Conservation (phyloP, 2,329 filamentous ascomycete species). For the Alternaria sp. region DNA sequence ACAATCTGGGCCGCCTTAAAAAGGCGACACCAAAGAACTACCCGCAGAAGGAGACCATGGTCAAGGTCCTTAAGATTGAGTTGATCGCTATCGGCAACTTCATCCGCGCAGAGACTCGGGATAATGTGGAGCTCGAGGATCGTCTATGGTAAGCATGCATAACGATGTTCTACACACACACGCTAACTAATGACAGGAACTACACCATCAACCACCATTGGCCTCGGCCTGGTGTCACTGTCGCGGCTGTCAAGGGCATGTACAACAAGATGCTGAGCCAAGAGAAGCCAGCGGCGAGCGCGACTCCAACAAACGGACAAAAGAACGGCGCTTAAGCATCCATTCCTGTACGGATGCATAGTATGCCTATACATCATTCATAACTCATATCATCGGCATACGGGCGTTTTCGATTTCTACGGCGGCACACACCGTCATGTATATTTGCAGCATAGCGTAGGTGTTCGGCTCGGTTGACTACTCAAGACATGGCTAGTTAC, state of each 20-base stretch:
- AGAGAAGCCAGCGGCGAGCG: constrained; percentile 39
- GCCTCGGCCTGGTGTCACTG: constrained; percentile 45
- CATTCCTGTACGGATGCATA: constrained; percentile 6
- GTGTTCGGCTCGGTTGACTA: constrained; percentile 43
- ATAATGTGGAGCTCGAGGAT: constrained; percentile 57
- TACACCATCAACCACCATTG: constrained; percentile 51
- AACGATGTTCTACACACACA: neutral
- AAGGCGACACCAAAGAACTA: constrained; percentile 70
- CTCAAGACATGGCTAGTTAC: constrained; percentile 23
- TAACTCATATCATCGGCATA: constrained; percentile 23
- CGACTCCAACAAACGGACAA: constrained; percentile 36
- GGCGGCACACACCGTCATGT: constrained; percentile 28
- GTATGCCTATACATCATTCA: constrained; percentile 8
- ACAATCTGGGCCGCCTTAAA: constrained; percentile 67
- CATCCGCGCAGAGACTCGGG: constrained; percentile 60
- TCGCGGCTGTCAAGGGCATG: constrained; percentile 48
- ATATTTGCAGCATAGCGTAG: constrained; percentile 48
- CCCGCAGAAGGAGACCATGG: constrained; percentile 69
- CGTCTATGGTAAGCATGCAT: constrained; percentile 59
- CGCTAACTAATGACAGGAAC: constrained; percentile 43
- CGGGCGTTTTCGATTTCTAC: constrained; percentile 35
- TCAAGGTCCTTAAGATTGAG: constrained; percentile 68
- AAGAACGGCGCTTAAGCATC: constrained; percentile 30
- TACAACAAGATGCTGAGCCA: constrained; percentile 49
- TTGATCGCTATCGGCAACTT: constrained; percentile 70